Evolutionary conservation across 345 rosid species (phyloP), one percentile per base, ranked within the genome.

Genomic region (Leavenworthia alabamica): DNA sequence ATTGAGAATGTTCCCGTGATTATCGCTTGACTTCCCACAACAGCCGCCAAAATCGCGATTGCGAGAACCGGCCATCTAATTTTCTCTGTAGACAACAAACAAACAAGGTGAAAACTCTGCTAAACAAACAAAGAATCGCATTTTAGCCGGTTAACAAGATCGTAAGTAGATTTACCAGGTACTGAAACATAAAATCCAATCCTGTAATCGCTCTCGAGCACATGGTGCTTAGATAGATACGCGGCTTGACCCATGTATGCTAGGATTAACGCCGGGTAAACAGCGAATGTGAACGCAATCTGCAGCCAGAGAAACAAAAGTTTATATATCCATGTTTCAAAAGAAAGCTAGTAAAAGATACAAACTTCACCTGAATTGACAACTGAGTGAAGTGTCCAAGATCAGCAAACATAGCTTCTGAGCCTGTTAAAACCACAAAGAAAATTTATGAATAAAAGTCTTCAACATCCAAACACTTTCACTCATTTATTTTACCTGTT

Each of bases 221-320:
- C 58, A 74, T 93, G 99, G 68, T 93, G 99, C 79, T 68, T 66
- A 24, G 99, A 93, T 17, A 93, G 82, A 75, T 82, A 87, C 22
- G 99, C 97, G 17, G 99, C 99, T 79, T 93, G 99, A 55, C 99
- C 99, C 99, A 93, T 93, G 58, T 93, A 93, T 55, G 99, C 99
- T 35, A 93, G 88, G 72, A 93, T 88, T 71, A 93, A 73, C 2
- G 99, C 85, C 11, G 99, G 99, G 63, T 93, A 93, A 42, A 93
- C 99, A 75, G 86, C 75, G 4, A 76, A 82, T 39, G 94, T 85
- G 77, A 93, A 93, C 8, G 99, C 99, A 56, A 93, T 79, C 97
- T 93, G 90, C 74, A 71, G 56, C 58, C 73, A 68, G 14, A 2
- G 64, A 67, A 7, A 32, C 46, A 22, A 48, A 9, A 8, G 8